Percentiles rank a stretch among this genome's conserved stretches.
These are phyloP conservation scores for Cyberlindnera galapagoensis DNA, from an alignment of 805 yeast species.

Conservation along the genomic window DNA sequence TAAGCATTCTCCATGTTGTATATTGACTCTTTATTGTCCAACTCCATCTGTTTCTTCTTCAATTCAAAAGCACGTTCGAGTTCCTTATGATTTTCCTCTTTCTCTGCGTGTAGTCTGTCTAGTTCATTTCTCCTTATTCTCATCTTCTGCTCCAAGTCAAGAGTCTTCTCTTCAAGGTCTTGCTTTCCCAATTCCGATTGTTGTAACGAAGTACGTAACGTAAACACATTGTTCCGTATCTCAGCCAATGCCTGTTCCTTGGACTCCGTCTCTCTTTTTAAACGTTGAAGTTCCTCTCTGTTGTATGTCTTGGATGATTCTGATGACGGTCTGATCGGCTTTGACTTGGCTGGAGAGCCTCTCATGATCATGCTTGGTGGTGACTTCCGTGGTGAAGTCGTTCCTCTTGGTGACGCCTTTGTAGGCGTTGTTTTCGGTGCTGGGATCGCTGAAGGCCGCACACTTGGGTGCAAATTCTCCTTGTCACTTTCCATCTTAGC, in stretches of 20 bases:
- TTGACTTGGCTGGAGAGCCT: background rate
- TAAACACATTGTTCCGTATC: slow-evolving; percentile 21
- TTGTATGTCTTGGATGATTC: background rate
- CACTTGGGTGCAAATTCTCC: slow-evolving; percentile 50
- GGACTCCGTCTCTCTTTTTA: slow-evolving; percentile 9
- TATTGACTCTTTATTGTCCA: slow-evolving; percentile 32
- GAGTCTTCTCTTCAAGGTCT: slow-evolving; percentile 23
- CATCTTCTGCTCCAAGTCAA: slow-evolving; percentile 15
- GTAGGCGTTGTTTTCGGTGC: slow-evolving; percentile 19
- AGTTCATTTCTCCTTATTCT: slow-evolving; percentile 28
- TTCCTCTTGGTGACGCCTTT: slow-evolving; percentile 5
- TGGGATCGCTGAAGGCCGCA: slow-evolving; percentile 16
- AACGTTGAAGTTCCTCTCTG: slow-evolving; percentile 9
- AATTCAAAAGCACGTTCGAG: slow-evolving; percentile 24
- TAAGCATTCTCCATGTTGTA: slow-evolving; percentile 30
- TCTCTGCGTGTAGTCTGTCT: slow-evolving; percentile 22
- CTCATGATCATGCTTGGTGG: background rate
- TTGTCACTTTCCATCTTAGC: slow-evolving; percentile 82
- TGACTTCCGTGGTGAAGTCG: background rate
- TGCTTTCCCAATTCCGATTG: slow-evolving; percentile 31
- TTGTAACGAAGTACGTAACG: slow-evolving; percentile 32
- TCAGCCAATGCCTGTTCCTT: slow-evolving; percentile 18
- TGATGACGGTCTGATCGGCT: background rate
- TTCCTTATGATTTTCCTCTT: slow-evolving; percentile 21
- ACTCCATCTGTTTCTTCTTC: slow-evolving; percentile 26